Evolutionary conservation across 768 basidiomycete genomes (phyloP).

Genomic region (Serendipita sp.): DNA sequence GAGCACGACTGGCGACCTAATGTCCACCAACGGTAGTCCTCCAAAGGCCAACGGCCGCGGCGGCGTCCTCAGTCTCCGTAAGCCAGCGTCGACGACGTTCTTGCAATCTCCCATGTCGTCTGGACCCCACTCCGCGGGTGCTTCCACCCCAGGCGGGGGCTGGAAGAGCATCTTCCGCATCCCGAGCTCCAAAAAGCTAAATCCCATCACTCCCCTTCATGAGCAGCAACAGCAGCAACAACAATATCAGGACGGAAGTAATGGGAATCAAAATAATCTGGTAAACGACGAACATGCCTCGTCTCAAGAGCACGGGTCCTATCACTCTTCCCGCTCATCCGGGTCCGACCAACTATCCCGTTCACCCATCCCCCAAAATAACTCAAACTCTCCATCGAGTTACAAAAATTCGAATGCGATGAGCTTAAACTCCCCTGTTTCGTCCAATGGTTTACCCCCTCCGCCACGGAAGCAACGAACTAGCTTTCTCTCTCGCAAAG

Average conservation of each 20-base stretch:
- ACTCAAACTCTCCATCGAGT: not conserved
- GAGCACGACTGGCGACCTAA: no score
- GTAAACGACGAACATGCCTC: not conserved
- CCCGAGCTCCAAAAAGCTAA: conserved; percentile 5
- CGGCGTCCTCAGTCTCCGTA: not conserved
- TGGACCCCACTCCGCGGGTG: not conserved
- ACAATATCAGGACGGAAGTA: not conserved
- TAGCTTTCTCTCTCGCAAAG: conserved; percentile 6
- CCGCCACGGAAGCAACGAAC: conserved; percentile 5
- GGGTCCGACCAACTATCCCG: conserved; percentile 4
- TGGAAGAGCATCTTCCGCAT: conserved; percentile 9
- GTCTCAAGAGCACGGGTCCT: not conserved
- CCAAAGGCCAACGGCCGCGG: not conserved
- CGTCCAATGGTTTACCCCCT: not conserved
- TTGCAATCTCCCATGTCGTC: not conserved
- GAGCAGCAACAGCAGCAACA: not conserved
- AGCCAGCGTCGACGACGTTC: conserved; percentile 5
- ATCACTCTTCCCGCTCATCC: conserved; percentile 4
- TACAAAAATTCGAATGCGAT: not conserved
- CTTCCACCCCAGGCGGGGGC: conserved; percentile 2
- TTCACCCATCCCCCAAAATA: conserved; percentile 1
- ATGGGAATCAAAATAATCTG: not conserved
- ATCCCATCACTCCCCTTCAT: not conserved
- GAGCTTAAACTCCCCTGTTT: no score
- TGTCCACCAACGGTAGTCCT: no score